These are phyloP conservation scores for Euphorbia corollata DNA, from an alignment of 441 rosid species.

Conservation along the genomic window DNA sequence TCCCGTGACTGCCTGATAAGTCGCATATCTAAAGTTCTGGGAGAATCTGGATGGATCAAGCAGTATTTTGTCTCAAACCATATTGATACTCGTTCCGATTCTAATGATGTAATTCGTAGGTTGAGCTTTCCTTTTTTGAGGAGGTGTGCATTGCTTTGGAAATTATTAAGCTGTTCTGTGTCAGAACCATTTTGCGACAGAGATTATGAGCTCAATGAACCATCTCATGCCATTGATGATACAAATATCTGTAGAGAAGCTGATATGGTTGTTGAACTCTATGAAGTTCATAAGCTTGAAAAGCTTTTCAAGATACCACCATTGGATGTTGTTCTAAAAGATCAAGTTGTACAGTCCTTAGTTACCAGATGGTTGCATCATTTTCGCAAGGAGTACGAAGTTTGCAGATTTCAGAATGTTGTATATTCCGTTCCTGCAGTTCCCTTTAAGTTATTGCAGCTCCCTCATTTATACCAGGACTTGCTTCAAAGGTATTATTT, in stretches of 20 bases:
- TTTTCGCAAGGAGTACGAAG: conserved; percentile 44
- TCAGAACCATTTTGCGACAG: conserved; percentile 46
- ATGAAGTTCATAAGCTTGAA: conserved; percentile 62
- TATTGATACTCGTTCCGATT: conserved; percentile 43
- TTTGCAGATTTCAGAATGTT: conserved; percentile 26
- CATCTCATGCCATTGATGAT: conserved; percentile 30
- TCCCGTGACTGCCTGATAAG: conserved; percentile 43
- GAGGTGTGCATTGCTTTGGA: conserved; percentile 94
- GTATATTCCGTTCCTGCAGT: conserved; percentile 53
- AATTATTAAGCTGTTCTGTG: conserved; percentile 51
- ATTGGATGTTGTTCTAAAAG: conserved; percentile 48
- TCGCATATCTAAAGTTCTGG: conserved; percentile 48
- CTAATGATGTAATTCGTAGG: conserved; percentile 48
- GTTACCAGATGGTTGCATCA: conserved; percentile 67
- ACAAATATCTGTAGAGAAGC: conserved; percentile 31
- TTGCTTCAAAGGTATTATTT: conserved; percentile 63
- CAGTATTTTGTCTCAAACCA: conserved; percentile 48
- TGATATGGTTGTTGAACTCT: conserved; percentile 46
- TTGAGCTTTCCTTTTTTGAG: conserved; percentile 78
- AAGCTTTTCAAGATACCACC: conserved; percentile 70
- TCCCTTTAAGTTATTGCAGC: conserved; percentile 78
- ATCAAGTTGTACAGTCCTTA: conserved; percentile 44
- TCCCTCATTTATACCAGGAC: conserved; percentile 85
- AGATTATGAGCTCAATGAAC: conserved; percentile 30
- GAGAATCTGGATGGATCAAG: conserved; percentile 42